Evolutionary conservation across 495 filamentous ascomycete species (phyloP), one percentile per base, ranked within the genome.

Genomic region (Xylaria nigripes): DNA sequence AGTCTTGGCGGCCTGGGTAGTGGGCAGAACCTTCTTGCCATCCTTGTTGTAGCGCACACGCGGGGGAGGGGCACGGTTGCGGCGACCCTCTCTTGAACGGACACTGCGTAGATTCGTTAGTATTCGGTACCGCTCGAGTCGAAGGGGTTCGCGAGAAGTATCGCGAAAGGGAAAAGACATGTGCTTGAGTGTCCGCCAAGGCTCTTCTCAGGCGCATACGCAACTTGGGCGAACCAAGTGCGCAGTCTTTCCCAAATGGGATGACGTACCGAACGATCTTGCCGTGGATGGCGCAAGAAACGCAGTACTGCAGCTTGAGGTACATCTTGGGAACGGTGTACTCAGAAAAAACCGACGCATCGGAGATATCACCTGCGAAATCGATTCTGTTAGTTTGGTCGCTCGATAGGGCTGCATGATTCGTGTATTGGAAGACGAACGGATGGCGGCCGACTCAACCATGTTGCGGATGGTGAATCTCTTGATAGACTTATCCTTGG

Each of bases 401-500:
- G 21, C 45, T 32, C 34, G 44, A 18, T 58, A 56, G 46, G 52
- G 60, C 60, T 19, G 48, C 9, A 49, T 8, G 16, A 34, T 15
- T 22, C 16, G n/a, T 45, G 13, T 32, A 12, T 34, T 45, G 21
- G 19, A 49, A 48, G 67, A 90, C 91, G 74, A 90, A 98, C 94
- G 93, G 75, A 99, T 96, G 71, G 93, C 93, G 63, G 93, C 93
- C 58, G 90, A 95, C 80, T 99, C 93, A 61, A 99, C 93, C 94
- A 98, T 98, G 85, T 98, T 98, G 74, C 93, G 86, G 84, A 99
- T 97, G 74, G 93, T 99, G 83, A 99, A 99, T 77, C 93, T 83
- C 90, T 99, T 99, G 82, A 99, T 97, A 65, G 93, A 94, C 86
- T 99, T 99, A 72, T 99, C 93, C 85, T 99, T 99, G 70, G 93